Evolutionary conservation across 345 rosid species (phyloP), one percentile per base, ranked within the genome.

Genomic region (Euphorbia pulcherrima): DNA sequence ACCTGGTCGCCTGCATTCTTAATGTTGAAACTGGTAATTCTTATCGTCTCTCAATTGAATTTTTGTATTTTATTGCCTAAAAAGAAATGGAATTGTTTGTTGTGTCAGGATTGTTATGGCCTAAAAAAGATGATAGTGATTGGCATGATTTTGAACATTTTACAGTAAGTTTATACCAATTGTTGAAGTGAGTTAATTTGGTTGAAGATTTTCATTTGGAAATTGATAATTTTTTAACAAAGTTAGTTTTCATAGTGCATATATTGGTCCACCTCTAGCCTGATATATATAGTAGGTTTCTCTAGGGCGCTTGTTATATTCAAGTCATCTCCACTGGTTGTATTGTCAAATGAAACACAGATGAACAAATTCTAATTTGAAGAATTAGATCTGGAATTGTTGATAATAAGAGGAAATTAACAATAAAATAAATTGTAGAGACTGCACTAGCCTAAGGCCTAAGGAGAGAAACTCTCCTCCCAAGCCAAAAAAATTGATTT

Each of bases 1-100:
- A 70, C 1, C 65, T 86, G 71, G 70, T 74, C 63, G 94, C 92
- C 29, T 92, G 97, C 80, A 73, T 86, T 74, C 77, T 71, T 73
- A 66, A 68, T 53, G 78, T 67, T 62, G 80, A 77, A 7, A 60
- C 51, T 47, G 96, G 92, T 90, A 86, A 18, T 24, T 60, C 24
- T 23, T 13, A 48, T 50, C 18, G 40, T 33, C 56, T 7, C 26
- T 13, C 5, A 26, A 7, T 69, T n/a, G 29, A 52, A 52, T 37
- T 41, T 59, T 68, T 8, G 8, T 40, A 20, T 39, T 39, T 33
- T 9, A 1, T 59, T 33, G 35, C 40, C 33, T 20, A 0, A 10
- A 11, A 35, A 9, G 47, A 20, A n/a, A 35, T 35, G 26, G 17
- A 35, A 35, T 60, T 62, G 52, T 17, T 1, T 3, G 1, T 62